phyloP scores from a whole-genome alignment of 179 eudicot genomes.

The Corrigiola litoralis region DNA sequence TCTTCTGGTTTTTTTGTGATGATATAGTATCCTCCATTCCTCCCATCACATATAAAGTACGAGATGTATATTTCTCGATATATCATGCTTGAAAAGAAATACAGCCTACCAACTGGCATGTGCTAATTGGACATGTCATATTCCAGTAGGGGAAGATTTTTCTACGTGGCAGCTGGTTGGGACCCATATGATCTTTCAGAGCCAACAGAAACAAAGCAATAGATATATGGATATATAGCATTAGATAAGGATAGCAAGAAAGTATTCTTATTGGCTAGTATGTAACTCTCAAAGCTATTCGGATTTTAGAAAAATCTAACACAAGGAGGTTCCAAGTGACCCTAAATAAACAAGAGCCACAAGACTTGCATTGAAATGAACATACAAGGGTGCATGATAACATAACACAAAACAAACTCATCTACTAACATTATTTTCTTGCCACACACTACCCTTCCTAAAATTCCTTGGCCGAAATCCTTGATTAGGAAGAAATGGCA shows the following conservation, averaged over 20 bases:
- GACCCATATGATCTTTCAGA: constrained; percentile 33
- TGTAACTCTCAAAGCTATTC: constrained; percentile 30
- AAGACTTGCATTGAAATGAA: constrained; percentile 22
- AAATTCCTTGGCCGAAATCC: constrained; percentile 13
- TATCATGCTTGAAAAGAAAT: neutral
- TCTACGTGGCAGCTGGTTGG: constrained; percentile 28
- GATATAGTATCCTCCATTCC: too few relatives aligned
- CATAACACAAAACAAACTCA: constrained; percentile 3
- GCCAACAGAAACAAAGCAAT: constrained; percentile 43
- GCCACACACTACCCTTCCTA: neutral
- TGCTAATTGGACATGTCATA: constrained; percentile 23
- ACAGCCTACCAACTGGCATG: constrained; percentile 30
- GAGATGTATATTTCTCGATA: neutral
- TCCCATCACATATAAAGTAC: neutral
- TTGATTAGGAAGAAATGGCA: constrained; percentile 42
- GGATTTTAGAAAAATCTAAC: constrained; percentile 36
- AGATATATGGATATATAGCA: constrained; percentile 51
- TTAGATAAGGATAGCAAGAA: constrained; percentile 56
- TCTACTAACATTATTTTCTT: neutral
- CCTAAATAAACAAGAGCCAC: constrained; percentile 55
- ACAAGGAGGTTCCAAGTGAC: constrained; percentile 25
- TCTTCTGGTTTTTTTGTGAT: too few relatives aligned
- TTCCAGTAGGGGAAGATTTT: constrained; percentile 28
- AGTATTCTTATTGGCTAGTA: constrained; percentile 39
- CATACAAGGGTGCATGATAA: constrained; percentile 9